phyloP scores from a whole-genome alignment of 148 eudicot species.

The Dysphania ambrosioides region DNA sequence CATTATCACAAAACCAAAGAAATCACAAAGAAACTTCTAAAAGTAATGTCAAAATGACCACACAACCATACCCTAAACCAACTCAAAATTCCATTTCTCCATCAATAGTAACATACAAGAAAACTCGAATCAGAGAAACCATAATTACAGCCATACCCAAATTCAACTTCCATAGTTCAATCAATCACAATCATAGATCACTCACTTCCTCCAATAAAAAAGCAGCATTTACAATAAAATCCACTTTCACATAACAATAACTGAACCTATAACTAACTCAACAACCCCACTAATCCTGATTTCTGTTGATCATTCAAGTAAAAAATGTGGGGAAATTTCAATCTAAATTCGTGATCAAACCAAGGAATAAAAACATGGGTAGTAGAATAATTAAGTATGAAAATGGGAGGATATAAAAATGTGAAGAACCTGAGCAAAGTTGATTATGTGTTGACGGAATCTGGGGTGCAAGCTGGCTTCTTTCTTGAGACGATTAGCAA shows the following conservation, averaged over 20 bases:
- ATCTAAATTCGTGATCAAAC: too few relatives aligned
- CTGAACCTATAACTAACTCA: background rate
- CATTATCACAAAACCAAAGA: background rate
- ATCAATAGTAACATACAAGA: background rate
- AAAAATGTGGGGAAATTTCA: background rate
- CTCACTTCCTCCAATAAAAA: background rate
- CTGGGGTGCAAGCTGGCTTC: constrained; percentile 64
- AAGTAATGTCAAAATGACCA: background rate
- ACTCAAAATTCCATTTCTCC: background rate
- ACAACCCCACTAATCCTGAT: too few relatives aligned
- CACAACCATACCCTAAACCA: background rate
- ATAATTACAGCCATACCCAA: background rate
- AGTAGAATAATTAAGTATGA: background rate
- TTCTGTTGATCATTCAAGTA: background rate
- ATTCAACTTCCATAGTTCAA: background rate
- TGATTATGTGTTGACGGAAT: constrained; percentile 62
- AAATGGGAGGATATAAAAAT: background rate
- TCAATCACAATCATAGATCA: background rate
- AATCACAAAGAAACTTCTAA: background rate
- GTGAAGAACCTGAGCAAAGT: constrained; percentile 68
- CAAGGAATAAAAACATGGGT: too few relatives aligned
- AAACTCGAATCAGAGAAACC: background rate
- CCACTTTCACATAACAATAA: background rate
- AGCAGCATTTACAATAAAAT: background rate
- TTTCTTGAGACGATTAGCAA: constrained; percentile 66